Conservation (phyloP, 768 basidiomycete genomes). For the Macrolepiota fuliginosa region DNA sequence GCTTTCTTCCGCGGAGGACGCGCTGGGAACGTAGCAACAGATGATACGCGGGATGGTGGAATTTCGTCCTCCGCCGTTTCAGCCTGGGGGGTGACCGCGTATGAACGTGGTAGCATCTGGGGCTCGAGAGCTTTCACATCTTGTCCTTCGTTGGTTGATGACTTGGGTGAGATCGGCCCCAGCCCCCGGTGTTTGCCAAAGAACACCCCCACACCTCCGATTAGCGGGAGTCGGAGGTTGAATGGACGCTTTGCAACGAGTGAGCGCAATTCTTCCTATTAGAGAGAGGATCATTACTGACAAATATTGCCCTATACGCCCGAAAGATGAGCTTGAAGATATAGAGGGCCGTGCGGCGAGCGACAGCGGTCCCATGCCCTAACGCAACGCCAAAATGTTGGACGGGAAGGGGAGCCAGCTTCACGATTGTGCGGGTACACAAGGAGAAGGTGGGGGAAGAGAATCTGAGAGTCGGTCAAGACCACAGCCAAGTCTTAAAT, state of each 20-base stretch:
- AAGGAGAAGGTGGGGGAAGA: not conserved
- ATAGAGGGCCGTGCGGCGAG: not conserved
- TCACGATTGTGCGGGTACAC: not conserved
- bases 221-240: not conserved
- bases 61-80: not conserved
- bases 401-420: not conserved
- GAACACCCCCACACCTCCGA: not conserved
- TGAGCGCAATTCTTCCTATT: not conserved
- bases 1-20: conserved; percentile 25
- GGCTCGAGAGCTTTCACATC: not conserved
- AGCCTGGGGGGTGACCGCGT: not conserved
- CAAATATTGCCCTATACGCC: not conserved
- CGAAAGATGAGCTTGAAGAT: not conserved
- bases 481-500: not conserved
- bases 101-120: not conserved
- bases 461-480: not conserved
- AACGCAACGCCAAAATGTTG: not conserved
- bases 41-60: not conserved
- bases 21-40: not conserved
- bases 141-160: not conserved
- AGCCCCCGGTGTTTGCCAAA: not conserved
- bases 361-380: not conserved
- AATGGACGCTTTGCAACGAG: not conserved
- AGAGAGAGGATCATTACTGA: not conserved
- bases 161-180: not conserved